Percentiles rank a stretch among this genome's conserved stretches.
Evolutionary conservation across 2,329 filamentous ascomycete genomes (phyloP).

Genomic region (Aspergillus bombycis): DNA sequence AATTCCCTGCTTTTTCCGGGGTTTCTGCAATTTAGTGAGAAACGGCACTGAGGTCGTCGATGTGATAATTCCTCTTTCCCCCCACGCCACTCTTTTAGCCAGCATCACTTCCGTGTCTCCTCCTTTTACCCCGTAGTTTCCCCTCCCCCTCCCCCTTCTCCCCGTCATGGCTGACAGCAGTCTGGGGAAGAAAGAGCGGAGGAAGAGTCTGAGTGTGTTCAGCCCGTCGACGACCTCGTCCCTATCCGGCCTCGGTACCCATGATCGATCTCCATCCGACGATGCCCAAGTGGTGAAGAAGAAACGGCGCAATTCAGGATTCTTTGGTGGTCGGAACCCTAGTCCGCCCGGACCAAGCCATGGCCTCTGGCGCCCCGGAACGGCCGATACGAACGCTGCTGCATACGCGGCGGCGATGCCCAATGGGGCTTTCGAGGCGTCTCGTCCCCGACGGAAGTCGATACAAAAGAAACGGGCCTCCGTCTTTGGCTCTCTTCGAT

Average conservation of each 20-base stretch:
- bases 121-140: conserved; percentile 7
- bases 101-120: conserved; percentile 5
- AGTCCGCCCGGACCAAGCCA: conserved; percentile 29
- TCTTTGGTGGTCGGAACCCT: conserved; percentile 37
- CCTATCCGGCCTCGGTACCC: conserved; percentile 26
- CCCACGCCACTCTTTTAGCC: conserved; percentile 4
- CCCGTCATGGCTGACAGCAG: conserved; percentile 35
- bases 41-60: conserved; percentile 34
- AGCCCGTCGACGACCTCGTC: conserved; percentile 30
- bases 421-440: conserved; percentile 29
- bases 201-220: conserved; percentile 41
- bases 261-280: conserved; percentile 43
- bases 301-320: conserved; percentile 44
- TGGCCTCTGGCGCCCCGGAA: conserved; percentile 32
- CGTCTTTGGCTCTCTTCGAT: conserved; percentile 62
- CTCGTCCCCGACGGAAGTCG: conserved; percentile 46
- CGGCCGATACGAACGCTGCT: conserved; percentile 31
- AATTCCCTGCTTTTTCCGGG: conserved; percentile 9
- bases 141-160: conserved; percentile 14
- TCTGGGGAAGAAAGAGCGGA: conserved; percentile 37
- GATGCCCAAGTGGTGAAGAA: conserved; percentile 38
- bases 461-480: conserved; percentile 55
- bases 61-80: conserved; percentile 27
- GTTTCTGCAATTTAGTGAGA: conserved; percentile 26
- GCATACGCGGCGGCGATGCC: conserved; percentile 27